phyloP scores from a whole-genome alignment of 1,139 yeast species.

The Pichia sp. region DNA sequence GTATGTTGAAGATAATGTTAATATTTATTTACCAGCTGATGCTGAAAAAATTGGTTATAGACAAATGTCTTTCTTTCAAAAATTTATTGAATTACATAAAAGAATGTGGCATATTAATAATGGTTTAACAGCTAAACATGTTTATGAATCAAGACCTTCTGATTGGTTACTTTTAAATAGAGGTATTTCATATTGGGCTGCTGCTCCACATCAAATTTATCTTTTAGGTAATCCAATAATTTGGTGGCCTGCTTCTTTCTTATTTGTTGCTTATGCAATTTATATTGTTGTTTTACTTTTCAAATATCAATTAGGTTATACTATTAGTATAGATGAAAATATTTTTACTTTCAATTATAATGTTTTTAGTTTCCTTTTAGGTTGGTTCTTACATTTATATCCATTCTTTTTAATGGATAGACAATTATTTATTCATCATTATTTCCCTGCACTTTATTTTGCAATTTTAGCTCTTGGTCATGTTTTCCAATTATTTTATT shows the following conservation, averaged over 20 bases:
- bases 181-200: conserved; percentile 89
- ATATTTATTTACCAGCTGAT: conserved; percentile 36
- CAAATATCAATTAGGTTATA: conserved; percentile 69
- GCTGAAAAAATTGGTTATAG: conserved; percentile 59
- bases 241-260: conserved; percentile 80
- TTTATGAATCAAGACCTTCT: conserved; percentile 80
- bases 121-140: conserved; percentile 78
- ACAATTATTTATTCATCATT: conserved; percentile 90
- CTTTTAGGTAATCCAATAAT: conserved; percentile 83
- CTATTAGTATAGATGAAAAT: conserved; percentile 40
- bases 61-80: conserved; percentile 56
- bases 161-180: conserved; percentile 87
- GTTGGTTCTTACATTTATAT: conserved; percentile 78
- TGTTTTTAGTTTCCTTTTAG: conserved; percentile 60
- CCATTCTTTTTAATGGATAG: conserved; percentile 94
- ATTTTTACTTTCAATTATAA: conserved; percentile 70
- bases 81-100: conserved; percentile 70
- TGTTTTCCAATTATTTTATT: conserved; percentile 61
- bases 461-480: conserved; percentile 83
- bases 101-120: conserved; percentile 91
- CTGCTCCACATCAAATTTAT: conserved; percentile 69
- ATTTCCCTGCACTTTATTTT: conserved; percentile 85
- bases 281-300: conserved; percentile 52
- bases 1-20: conserved; percentile 79
- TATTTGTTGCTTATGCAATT: conserved; percentile 48